Percentiles rank a stretch among this genome's conserved stretches.
These are phyloP conservation scores for Tetrapisispora fleetii DNA, from an alignment of 805 yeast genomes.

Conservation along the genomic window DNA sequence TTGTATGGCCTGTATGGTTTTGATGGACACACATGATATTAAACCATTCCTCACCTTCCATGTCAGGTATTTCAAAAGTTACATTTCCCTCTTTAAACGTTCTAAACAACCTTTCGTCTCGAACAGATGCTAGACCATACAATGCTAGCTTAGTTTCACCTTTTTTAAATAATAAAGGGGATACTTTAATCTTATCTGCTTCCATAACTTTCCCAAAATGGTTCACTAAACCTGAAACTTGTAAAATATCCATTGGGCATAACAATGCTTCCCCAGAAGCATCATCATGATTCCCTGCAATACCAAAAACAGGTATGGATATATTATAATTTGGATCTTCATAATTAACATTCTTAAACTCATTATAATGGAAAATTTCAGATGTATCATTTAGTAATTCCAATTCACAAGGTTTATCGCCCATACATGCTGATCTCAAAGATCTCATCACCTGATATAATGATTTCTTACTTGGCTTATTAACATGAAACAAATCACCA, in stretches of 20 bases:
- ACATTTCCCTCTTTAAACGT: constrained; percentile 76
- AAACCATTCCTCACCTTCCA: constrained; percentile 60
- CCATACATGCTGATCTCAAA: constrained; percentile 63
- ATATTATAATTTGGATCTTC: constrained; percentile 87
- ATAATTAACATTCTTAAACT: constrained; percentile 66
- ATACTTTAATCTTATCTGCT: constrained; percentile 60
- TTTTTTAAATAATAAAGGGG: constrained; percentile 74
- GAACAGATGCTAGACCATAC: constrained; percentile 78
- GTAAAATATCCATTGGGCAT: constrained; percentile 76
- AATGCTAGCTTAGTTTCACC: constrained; percentile 75
- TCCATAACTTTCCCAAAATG: constrained; percentile 80
- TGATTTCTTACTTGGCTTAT: constrained; percentile 81
- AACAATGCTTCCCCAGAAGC: constrained; percentile 79
- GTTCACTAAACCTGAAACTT: constrained; percentile 74
- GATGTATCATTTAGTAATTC: constrained; percentile 75
- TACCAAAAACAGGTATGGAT: constrained; percentile 82
- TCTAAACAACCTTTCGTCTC: constrained; percentile 81
- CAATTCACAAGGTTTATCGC: constrained; percentile 79
- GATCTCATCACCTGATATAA: constrained; percentile 72
- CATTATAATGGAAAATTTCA: constrained; percentile 44
- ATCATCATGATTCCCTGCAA: constrained; percentile 95
- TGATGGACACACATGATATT: constrained; percentile 84
- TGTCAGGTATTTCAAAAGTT: constrained; percentile 61
- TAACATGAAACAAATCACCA: constrained; percentile 87
- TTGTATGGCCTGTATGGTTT: constrained; percentile 74